Base-by-base conservation (phyloP, 2,329 filamentous ascomycete species). In the Bipolaris victoriae region DNA sequence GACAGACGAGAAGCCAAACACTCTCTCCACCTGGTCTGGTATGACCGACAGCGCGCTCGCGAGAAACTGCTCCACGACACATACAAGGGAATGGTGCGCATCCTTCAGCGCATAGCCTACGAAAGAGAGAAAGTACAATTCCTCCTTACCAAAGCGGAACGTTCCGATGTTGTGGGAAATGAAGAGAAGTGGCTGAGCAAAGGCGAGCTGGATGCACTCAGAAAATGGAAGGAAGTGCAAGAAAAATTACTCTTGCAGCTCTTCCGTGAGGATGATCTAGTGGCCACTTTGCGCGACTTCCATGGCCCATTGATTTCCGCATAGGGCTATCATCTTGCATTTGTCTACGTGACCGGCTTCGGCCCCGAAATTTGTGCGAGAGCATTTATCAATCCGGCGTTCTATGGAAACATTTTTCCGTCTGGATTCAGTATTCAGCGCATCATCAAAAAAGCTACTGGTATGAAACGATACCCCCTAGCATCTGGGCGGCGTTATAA, bases 11-110 rank as follows among this genome's bases (percentile, higher is more conserved):
- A 90, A 67, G 91, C 93, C 0, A 90, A 88, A 61, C 87, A 92
- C 50, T 96, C 92, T 0, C 84, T 97, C 22, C 98, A 93, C 74
- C 86, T 98, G 54, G 97, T 93, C 88, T 97, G 88, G 81, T 96
- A 92, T 76, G 93, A 98, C 72, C 81, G 85, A 10, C 86, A 92
- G 44, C 86, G 90, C 45, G 88, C 90, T 6, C 81, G 88, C 47
- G 83, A 84, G 18, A 85, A 89, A 59, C 79, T 96, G 1, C 78
- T 97, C 10, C 89, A 96, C 61, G 89, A 91, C 58, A 86, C 90
- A 0, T 98, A 97, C 81, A 96, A 96, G 76, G 85, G 88, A 26
- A 97, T 98, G 90, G 84, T 92, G 15, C 87, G 93, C 55, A 90
- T 90, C 61, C 76, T 97, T 47, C 91, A 97, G 74, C 89, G 92